Evolutionary conservation across 2,329 filamentous ascomycete species (phyloP).

Genomic region (Penicillium janthinellum): DNA sequence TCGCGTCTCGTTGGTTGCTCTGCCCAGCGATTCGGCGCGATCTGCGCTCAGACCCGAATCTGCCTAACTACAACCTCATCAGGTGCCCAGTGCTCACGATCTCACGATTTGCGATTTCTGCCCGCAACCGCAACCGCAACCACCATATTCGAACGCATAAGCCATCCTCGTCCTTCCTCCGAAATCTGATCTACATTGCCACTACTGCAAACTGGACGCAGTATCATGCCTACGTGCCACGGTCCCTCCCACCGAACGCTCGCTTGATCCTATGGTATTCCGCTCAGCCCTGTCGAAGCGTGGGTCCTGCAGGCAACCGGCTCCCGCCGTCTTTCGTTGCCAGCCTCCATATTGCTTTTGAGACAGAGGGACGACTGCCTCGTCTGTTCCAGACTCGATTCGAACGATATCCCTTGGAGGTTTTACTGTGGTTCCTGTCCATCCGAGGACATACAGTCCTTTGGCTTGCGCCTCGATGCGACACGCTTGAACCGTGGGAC

Average conservation of each 20-base stretch:
- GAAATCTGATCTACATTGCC: not conserved
- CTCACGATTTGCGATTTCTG: constrained; percentile 15
- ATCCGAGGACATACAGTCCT: not conserved
- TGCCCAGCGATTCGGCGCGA: constrained; percentile 11
- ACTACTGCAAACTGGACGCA: not conserved
- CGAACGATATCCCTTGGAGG: not conserved
- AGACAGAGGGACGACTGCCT: not conserved
- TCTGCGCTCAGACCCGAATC: constrained; percentile 27
- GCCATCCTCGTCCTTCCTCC: not conserved
- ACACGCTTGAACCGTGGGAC: constrained; percentile 1
- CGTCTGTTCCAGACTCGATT: not conserved
- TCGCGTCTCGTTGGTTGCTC: constrained; percentile 18
- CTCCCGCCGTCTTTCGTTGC: constrained; percentile 8
- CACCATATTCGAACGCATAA: not conserved
- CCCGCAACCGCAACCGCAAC: not conserved
- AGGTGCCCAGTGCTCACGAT: constrained; percentile 26
- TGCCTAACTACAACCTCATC: constrained; percentile 29
- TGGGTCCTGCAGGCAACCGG: constrained; percentile 20
- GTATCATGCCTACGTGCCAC: constrained; percentile 9
- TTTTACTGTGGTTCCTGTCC: not conserved
- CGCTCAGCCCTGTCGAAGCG: constrained; percentile 18
- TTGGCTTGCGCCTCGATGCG: constrained; percentile 1
- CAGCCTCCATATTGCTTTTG: constrained; percentile 2
- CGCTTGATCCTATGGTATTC: constrained; percentile 7
- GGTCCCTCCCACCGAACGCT: constrained; percentile 1